Conservation (phyloP, 345 rosid species). For the Camelina hispida region DNA sequence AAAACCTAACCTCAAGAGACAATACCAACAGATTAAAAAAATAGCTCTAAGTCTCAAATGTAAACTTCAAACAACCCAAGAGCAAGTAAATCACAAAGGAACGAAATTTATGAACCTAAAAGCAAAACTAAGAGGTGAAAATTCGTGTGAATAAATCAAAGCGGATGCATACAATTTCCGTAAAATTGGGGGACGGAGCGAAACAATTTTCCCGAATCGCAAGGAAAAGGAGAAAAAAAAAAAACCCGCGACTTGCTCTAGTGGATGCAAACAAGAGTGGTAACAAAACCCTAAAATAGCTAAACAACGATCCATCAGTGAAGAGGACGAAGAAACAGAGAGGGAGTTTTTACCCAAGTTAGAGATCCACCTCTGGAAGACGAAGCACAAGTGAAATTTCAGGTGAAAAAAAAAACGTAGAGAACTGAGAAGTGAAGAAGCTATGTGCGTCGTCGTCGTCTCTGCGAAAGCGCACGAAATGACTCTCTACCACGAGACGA, state of each 20-base stretch:
- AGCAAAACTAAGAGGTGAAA: neutral
- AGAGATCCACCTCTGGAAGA: neutral
- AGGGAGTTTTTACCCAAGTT: neutral
- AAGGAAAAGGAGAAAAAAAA: neutral
- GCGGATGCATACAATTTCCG: neutral
- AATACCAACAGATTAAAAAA: neutral
- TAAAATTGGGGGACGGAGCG: neutral
- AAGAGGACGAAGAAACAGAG: neutral
- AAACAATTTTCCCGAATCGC: neutral
- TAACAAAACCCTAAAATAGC: conserved; percentile 17
- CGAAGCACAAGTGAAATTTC: conserved; percentile 4
- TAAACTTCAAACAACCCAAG: neutral
- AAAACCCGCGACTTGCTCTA: neutral
- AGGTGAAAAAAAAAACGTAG: conserved; percentile 5
- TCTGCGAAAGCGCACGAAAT: conserved; percentile 5
- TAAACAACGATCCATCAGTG: conserved; percentile 6
- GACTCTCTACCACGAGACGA: neutral
- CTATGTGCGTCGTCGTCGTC: neutral
- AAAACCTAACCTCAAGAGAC: neutral
- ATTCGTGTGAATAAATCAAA: neutral
- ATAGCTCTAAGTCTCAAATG: neutral
- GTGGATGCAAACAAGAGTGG: neutral
- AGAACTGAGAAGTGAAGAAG: conserved; percentile 21
- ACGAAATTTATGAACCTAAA: neutral
- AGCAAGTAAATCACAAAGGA: neutral